A percentile compares a stretch with the other conserved stretches of the same genome.
These are phyloP conservation scores for Fusarium foetens DNA, from an alignment of 2,329 filamentous ascomycete genomes.

Conservation along the genomic window DNA sequence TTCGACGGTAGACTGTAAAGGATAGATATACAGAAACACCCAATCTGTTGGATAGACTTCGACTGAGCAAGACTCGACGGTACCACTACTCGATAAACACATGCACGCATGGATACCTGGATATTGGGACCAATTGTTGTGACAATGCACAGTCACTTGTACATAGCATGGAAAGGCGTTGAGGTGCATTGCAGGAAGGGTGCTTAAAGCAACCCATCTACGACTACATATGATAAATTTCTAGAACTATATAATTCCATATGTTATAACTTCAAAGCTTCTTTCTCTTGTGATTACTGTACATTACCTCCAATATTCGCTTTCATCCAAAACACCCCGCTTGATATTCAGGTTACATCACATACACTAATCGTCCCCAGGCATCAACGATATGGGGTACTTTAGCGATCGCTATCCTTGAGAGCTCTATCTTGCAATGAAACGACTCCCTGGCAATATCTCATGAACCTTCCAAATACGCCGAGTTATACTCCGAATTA, in stretches of 20 bases:
- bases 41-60: conserved; percentile 19
- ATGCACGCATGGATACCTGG: conserved; percentile 16
- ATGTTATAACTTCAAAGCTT: conserved; percentile 29
- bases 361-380: neutral
- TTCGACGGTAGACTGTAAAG: conserved; percentile 49
- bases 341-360: conserved; percentile 8
- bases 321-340: neutral
- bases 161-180: conserved; percentile 47
- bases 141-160: conserved; percentile 42
- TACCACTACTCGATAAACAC: conserved; percentile 17
- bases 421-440: conserved; percentile 7
- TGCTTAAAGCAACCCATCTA: conserved; percentile 40
- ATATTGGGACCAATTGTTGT: conserved; percentile 29
- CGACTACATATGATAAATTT: conserved; percentile 41
- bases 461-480: conserved; percentile 19
- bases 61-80: conserved; percentile 34
- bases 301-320: no score
- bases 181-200: conserved; percentile 39
- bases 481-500: conserved; percentile 25
- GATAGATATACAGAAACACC: conserved; percentile 1
- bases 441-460: neutral
- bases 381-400: conserved; percentile 13
- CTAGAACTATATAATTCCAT: conserved; percentile 44
- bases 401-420: conserved; percentile 5
- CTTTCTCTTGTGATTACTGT: neutral